These are phyloP conservation scores for Scheffersomyces coipomensis DNA, from an alignment of 805 yeast genomes.

Conservation along the genomic window DNA sequence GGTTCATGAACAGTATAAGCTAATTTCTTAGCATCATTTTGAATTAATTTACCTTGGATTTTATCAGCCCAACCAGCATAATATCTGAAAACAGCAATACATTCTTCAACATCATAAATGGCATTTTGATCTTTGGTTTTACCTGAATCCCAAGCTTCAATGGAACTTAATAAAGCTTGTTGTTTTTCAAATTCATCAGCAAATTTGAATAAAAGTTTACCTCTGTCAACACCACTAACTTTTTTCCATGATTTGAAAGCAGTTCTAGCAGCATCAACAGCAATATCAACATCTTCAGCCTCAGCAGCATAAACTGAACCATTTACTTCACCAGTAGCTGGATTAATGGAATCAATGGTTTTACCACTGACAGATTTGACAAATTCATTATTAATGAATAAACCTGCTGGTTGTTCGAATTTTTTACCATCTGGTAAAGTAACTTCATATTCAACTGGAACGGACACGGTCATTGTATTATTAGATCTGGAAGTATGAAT, in stretches of 20 bases:
- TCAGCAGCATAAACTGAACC: constrained; percentile 42
- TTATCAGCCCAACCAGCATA: constrained; percentile 67
- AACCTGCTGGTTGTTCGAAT: constrained; percentile 58
- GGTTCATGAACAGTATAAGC: constrained; percentile 69
- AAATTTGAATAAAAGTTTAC: constrained; percentile 32
- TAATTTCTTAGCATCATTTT: constrained; percentile 46
- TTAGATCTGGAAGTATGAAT: no score
- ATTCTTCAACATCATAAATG: constrained; percentile 46
- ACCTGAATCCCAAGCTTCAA: constrained; percentile 50
- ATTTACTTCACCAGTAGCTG: constrained; percentile 42
- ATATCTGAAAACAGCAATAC: constrained; percentile 46
- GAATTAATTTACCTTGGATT: constrained; percentile 46
- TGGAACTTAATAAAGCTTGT: constrained; percentile 31
- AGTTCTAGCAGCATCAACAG: constrained; percentile 36
- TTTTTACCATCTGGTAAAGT: constrained; percentile 50
- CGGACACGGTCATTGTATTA: constrained; percentile 25
- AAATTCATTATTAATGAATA: constrained; percentile 49
- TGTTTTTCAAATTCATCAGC: constrained; percentile 35
- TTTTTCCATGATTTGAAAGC: constrained; percentile 49
- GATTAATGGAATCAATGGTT: constrained; percentile 42
- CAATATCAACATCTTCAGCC: constrained; percentile 41
- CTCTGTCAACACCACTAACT: constrained; percentile 42
- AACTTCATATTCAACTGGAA: constrained; percentile 37
- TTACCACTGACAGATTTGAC: constrained; percentile 32
- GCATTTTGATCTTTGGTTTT: constrained; percentile 49